These are phyloP conservation scores for Inga leiocalycina DNA, from an alignment of 306 rosid species.

Conservation along the genomic window DNA sequence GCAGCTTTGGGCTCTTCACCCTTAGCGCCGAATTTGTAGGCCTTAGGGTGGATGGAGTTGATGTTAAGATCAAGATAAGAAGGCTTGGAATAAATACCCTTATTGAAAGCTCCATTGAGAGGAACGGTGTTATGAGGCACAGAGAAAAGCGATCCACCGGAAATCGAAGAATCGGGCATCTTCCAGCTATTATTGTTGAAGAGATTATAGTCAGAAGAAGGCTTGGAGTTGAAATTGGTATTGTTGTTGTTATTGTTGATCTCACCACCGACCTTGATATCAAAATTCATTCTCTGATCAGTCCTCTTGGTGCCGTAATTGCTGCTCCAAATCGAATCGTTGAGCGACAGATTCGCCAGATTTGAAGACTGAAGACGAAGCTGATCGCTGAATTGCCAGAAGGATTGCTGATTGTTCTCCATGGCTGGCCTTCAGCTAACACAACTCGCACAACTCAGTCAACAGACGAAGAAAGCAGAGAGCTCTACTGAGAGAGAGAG, in stretches of 20 bases:
- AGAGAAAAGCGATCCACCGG: conserved; percentile 33
- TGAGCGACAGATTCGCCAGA: conserved; percentile 63
- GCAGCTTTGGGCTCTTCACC: conserved; percentile 49
- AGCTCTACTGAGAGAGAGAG: neutral
- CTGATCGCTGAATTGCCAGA: conserved; percentile 90
- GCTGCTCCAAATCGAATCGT: conserved; percentile 87
- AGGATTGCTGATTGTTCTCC: conserved; percentile 72
- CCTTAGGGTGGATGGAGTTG: conserved; percentile 45
- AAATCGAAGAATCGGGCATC: conserved; percentile 28
- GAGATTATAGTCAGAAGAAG: conserved; percentile 48
- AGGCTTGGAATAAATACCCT: conserved; percentile 77
- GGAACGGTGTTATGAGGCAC: conserved; percentile 44
- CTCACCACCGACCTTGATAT: conserved; percentile 85
- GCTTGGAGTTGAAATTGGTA: conserved; percentile 36
- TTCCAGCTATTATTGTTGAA: conserved; percentile 54
- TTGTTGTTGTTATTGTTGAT: conserved; percentile 35
- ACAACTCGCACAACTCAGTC: neutral
- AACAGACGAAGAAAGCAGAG: neutral
- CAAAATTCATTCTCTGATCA: conserved; percentile 69
- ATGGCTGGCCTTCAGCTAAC: conserved; percentile 23
- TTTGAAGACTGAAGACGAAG: conserved; percentile 65
- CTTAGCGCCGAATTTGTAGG: conserved; percentile 50
- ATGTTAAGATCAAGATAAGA: conserved; percentile 33
- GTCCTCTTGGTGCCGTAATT: conserved; percentile 53
- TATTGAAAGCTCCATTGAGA: conserved; percentile 66